A percentile compares a stretch with the other conserved stretches of the same genome.
Conservation (phyloP, 2,329 filamentous ascomycete genomes). For the Acrodontium crateriforme region DNA sequence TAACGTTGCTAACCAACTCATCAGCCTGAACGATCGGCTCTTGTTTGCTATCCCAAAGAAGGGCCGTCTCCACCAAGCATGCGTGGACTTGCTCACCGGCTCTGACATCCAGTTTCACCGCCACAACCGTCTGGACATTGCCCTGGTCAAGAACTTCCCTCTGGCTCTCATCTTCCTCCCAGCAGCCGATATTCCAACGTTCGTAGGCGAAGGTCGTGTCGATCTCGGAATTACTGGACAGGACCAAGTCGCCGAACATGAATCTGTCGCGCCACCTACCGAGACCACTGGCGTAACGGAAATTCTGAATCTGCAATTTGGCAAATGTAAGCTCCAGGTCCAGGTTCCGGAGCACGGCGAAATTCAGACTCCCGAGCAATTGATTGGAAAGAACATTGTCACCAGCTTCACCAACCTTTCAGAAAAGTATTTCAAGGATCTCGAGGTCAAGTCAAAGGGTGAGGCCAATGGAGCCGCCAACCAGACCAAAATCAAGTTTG, state of each 20-base stretch:
- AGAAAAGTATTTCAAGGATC: conserved; percentile 64
- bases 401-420: conserved; percentile 87
- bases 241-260: conserved; percentile 83
- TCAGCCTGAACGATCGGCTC: conserved; percentile 77
- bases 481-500: conserved; percentile 79
- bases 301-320: conserved; percentile 82
- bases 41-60: conserved; percentile 99
- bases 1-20: too few relatives aligned
- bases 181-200: conserved; percentile 91
- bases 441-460: conserved; percentile 47
- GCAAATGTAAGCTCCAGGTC: conserved; percentile 85
- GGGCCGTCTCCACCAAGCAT: conserved; percentile 78
- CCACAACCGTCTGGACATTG: conserved; percentile 90
- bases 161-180: conserved; percentile 95
- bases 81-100: conserved; percentile 80
- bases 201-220: conserved; percentile 86
- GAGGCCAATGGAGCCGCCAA: conserved; percentile 40
- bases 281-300: conserved; percentile 58
- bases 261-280: conserved; percentile 31
- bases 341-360: conserved; percentile 80
- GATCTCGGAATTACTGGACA: conserved; percentile 89
- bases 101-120: conserved; percentile 94
- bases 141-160: conserved; percentile 89
- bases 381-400: conserved; percentile 85
- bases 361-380: conserved; percentile 54